A percentile compares a stretch with the other conserved stretches of the same genome.
These are phyloP conservation scores for Anthracocystis walkeri DNA, from an alignment of 1,284 basidiomycete species.

Conservation along the genomic window DNA sequence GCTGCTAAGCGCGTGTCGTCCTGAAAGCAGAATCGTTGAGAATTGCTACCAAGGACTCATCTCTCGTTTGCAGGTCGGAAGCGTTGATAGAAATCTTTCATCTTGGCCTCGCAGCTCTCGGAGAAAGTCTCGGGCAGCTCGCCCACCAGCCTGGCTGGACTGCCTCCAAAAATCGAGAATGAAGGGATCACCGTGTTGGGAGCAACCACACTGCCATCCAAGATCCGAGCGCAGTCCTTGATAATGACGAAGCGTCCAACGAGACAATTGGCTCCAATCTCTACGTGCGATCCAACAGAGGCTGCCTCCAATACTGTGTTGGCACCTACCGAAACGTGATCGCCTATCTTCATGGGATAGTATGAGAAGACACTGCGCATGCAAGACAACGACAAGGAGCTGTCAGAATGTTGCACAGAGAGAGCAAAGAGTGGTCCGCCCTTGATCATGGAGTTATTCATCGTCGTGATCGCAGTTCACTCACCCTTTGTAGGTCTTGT, in stretches of 20 bases:
- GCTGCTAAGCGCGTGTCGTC: background rate
- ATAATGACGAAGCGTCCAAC: slow-evolving; percentile 96
- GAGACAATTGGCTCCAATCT: slow-evolving; percentile 94
- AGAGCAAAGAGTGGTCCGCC: no score
- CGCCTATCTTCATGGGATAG: slow-evolving; percentile 96
- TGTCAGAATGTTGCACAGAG: background rate
- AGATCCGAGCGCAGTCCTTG: slow-evolving; percentile 91
- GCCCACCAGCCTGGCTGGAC: slow-evolving; percentile 81
- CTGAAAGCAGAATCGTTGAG: background rate
- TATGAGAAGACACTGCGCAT: slow-evolving; percentile 82
- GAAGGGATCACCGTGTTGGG: slow-evolving; percentile 93
- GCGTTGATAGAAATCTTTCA: slow-evolving; percentile 81
- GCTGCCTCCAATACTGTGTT: slow-evolving; percentile 91
- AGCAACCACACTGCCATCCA: slow-evolving; percentile 87
- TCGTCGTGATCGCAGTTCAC: slow-evolving; percentile 37
- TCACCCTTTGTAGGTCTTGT: slow-evolving; percentile 76
- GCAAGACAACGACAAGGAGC: background rate
- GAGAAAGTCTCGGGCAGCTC: slow-evolving; percentile 91
- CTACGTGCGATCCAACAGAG: slow-evolving; percentile 90
- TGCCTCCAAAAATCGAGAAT: slow-evolving; percentile 85
- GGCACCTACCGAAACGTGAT: slow-evolving; percentile 91
- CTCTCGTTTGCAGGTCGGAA: slow-evolving; percentile 72
- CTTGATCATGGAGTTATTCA: no score
- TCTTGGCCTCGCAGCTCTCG: slow-evolving; percentile 81
- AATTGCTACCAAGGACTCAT: slow-evolving; percentile 8